Conservation (phyloP, 352 stramenopile genomes). For the Pythium volutum region DNA sequence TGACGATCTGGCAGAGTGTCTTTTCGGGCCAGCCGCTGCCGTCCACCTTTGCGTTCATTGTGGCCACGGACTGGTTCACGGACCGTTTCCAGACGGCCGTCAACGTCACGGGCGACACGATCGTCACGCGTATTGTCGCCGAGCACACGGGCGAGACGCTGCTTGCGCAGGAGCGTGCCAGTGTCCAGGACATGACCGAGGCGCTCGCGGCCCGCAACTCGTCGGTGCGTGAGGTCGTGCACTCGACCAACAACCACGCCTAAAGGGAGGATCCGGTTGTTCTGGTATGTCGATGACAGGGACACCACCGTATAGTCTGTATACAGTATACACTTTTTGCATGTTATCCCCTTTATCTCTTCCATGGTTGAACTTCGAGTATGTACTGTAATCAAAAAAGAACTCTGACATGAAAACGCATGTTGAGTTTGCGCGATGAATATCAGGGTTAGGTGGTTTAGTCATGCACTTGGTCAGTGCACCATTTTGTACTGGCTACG, state of each 20-base stretch:
- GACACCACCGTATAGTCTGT: too few species aligned
- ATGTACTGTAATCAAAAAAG: too few species aligned
- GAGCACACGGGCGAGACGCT: conserved; percentile 25
- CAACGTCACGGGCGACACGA: conserved; percentile 57
- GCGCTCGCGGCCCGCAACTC: neutral
- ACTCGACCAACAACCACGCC: neutral
- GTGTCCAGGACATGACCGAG: conserved; percentile 8
- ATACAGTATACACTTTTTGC: too few species aligned
- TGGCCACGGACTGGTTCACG: conserved; percentile 59
- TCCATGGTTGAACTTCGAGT: too few species aligned
- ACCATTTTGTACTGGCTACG: too few species aligned
- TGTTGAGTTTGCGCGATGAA: too few species aligned
- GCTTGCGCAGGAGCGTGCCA: conserved; percentile 16
- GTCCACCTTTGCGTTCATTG: conserved; percentile 48
- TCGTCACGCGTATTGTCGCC: conserved; percentile 58
- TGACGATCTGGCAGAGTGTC: conserved; percentile 39
- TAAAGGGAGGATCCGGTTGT: too few species aligned
- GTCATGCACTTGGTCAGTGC: too few species aligned
- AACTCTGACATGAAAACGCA: too few species aligned
- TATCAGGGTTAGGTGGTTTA: too few species aligned
- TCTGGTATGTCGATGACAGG: too few species aligned
- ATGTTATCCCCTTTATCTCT: too few species aligned
- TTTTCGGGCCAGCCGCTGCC: conserved; percentile 34
- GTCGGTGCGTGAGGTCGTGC: neutral
- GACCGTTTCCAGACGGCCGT: conserved; percentile 53